phyloP scores from a whole-genome alignment of 495 filamentous ascomycete species.

The Aspergillus carlsbadensis region DNA sequence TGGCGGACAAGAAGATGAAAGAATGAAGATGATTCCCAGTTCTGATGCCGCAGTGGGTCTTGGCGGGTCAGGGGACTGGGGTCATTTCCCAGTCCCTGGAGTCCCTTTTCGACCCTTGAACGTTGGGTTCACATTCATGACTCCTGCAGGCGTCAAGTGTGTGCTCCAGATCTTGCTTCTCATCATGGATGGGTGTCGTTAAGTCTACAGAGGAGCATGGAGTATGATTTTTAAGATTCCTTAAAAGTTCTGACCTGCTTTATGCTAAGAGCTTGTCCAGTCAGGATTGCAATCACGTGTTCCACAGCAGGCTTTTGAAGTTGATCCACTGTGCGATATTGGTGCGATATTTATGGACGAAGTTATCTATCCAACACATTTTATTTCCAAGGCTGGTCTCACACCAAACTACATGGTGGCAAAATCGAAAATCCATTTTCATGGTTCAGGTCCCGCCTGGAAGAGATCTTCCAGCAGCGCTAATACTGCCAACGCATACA shows the following conservation, averaged over 20 bases:
- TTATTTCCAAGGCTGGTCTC: too few species aligned
- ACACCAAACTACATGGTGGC: too few species aligned
- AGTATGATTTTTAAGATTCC: neutral
- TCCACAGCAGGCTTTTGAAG: neutral
- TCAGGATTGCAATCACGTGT: neutral
- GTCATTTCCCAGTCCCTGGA: constrained; percentile 19
- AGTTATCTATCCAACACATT: too few species aligned
- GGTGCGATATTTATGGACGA: too few species aligned
- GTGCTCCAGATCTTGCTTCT: too few species aligned
- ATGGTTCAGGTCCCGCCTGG: too few species aligned
- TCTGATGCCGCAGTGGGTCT: constrained; percentile 28
- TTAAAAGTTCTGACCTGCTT: neutral
- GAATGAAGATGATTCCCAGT: constrained; percentile 16
- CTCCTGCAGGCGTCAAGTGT: too few species aligned
- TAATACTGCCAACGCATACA: neutral
- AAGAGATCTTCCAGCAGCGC: neutral
- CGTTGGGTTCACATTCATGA: too few species aligned
- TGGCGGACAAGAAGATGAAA: neutral
- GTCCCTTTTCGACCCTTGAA: neutral
- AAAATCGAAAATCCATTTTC: too few species aligned
- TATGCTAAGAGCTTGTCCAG: neutral
- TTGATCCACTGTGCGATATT: too few species aligned
- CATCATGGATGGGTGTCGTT: too few species aligned
- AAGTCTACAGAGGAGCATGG: neutral
- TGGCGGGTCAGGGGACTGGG: constrained; percentile 20